phyloP scores from a whole-genome alignment of 352 stramenopile genomes.

The Blastocystis sp. region DNA sequence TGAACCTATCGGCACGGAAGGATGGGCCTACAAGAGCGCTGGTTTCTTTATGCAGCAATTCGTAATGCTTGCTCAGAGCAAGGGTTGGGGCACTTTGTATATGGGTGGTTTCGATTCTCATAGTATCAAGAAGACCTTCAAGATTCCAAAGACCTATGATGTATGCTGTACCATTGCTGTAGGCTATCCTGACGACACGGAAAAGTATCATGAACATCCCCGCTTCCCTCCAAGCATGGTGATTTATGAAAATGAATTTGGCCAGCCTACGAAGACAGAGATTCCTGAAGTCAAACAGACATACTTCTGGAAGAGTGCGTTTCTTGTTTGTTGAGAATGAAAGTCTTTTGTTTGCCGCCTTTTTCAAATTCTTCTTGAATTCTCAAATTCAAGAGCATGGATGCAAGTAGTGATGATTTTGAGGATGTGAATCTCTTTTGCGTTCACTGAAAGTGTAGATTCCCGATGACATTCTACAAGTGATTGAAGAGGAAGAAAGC shows the following conservation, averaged over 20 bases:
- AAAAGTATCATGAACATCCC: slow-evolving; percentile 58
- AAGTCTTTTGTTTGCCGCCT: background rate
- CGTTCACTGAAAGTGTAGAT: slow-evolving; percentile 12
- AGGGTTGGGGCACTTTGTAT: slow-evolving; percentile 47
- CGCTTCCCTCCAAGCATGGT: slow-evolving; percentile 30
- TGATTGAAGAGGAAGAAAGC: slow-evolving; percentile 19
- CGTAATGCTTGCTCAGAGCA: slow-evolving; percentile 59
- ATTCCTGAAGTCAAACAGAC: slow-evolving; percentile 21
- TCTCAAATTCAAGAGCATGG: background rate
- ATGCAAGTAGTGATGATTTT: background rate
- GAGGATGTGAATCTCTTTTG: background rate
- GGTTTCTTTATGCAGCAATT: slow-evolving; percentile 61
- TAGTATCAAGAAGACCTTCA: slow-evolving; percentile 53
- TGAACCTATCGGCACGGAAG: slow-evolving; percentile 7
- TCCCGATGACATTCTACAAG: slow-evolving; percentile 2
- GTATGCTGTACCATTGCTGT: slow-evolving; percentile 50
- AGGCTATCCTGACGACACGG: slow-evolving; percentile 45
- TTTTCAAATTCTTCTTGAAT: background rate
- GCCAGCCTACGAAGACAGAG: slow-evolving; percentile 13
- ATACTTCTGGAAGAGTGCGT: slow-evolving; percentile 55
- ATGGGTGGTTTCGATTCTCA: slow-evolving; percentile 37
- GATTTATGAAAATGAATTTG: slow-evolving; percentile 49
- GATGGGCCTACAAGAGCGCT: slow-evolving; percentile 54
- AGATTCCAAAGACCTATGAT: slow-evolving; percentile 47
- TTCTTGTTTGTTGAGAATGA: slow-evolving; percentile 25